Base-by-base conservation (phyloP, 768 basidiomycete genomes). In the Termitomyces sp. region DNA sequence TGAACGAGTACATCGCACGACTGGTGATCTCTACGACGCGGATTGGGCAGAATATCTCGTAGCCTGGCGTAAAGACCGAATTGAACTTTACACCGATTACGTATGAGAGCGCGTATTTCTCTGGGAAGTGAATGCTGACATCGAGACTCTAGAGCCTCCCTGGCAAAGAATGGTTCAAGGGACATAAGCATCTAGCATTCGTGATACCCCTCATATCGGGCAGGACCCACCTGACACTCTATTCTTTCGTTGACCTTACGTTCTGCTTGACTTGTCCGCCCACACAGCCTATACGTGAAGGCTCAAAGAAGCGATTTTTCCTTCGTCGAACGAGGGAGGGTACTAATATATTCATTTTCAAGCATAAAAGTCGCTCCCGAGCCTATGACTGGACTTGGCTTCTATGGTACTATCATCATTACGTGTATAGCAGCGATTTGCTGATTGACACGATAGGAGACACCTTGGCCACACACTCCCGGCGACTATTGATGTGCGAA, bases 381-480 rank as follows among this genome's bases (percentile, higher is more conserved):
- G 89, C 91, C 1, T 80, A 84, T 42, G 94, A 97, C 71, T 98
- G 96, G 96, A 79, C 86, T 49, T 97, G 94, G 95, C 81, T 85
- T 56, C 76, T 97, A 50, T 94, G 92, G 94, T 88, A 65, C 42
- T 42, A 7, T 35, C 45, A 8, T 56, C 53, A 53, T 53, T 42
- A 28, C 58, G 4, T 38, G 12, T 49, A 45, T 50, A n/a, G 49
- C 49, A 46, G 51, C 52, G 24, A 58, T 35, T 52, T 35, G 24
- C n/a, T 59, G 12, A 57, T 51, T 36, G 55, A 15, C 40, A 42
- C 28, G 36, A 9, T 60, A 94, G 92, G 90, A 82, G 81, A 53
- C 80, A 84, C 55, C 78, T 93, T 35, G 93, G 89, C 2, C 91
- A 92, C 3, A 70, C 81, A 60, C 73, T 97, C 9, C 93, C 96